A percentile compares a stretch with the other conserved stretches of the same genome.
These are phyloP conservation scores for Hypsizygus ulmarius DNA, from an alignment of 1,284 basidiomycete genomes.

Conservation along the genomic window DNA sequence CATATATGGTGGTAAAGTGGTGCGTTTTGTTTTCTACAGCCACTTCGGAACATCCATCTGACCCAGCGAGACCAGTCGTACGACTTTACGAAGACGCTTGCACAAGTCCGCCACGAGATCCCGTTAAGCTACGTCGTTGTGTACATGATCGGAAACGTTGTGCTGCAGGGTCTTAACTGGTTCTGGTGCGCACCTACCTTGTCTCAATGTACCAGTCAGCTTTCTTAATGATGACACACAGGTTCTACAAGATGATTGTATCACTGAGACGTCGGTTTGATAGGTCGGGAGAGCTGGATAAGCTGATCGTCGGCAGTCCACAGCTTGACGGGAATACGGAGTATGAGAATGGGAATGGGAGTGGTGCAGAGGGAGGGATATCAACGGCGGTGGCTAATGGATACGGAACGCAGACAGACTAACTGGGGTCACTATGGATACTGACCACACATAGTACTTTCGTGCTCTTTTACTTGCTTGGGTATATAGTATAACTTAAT, in stretches of 20 bases:
- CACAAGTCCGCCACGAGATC: constrained; percentile 45
- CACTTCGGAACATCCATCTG: not conserved
- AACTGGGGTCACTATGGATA: not conserved
- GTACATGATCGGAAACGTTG: constrained; percentile 55
- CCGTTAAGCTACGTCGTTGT: constrained; percentile 45
- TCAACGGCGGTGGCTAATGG: constrained; percentile 1
- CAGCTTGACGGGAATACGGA: not conserved
- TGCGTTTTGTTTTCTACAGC: constrained; percentile 30
- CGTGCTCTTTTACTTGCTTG: no score
- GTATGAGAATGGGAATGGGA: constrained; percentile 3
- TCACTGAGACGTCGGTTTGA: constrained; percentile 56
- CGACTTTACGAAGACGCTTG: constrained; percentile 57
- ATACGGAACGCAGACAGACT: constrained; percentile 2
- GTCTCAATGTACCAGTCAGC: not conserved
- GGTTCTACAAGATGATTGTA: constrained; percentile 68
- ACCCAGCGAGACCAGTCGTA: constrained; percentile 21
- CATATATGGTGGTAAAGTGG: constrained; percentile 62
- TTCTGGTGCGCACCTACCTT: constrained; percentile 54
- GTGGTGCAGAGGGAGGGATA: not conserved
- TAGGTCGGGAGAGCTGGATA: constrained; percentile 4
- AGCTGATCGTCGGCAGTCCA: not conserved
- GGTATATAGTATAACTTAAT: no score
- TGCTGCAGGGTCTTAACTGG: constrained; percentile 66
- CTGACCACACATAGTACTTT: not conserved
- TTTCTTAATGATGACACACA: constrained; percentile 22